Conservation (phyloP, 1,284 basidiomycete genomes). For the Cerrena zonata region DNA sequence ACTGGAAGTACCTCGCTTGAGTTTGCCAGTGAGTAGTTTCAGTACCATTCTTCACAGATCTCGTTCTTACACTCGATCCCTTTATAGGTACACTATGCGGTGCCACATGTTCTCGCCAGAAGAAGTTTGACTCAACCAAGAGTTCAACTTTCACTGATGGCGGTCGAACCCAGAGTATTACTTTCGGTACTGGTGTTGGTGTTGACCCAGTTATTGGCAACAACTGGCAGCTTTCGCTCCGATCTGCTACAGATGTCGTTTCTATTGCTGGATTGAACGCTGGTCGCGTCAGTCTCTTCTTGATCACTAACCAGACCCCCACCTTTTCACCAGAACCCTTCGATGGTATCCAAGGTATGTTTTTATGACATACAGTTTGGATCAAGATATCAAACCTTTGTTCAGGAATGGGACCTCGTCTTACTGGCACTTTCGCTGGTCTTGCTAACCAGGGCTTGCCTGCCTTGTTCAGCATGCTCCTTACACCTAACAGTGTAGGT, state of each 20-base stretch:
- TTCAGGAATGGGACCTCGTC: slow-evolving; percentile 41
- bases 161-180: slow-evolving; percentile 34
- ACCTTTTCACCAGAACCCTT: slow-evolving; percentile 49
- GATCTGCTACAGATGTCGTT: slow-evolving; percentile 40
- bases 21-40: slow-evolving; percentile 38
- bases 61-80: neutral
- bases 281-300: slow-evolving; percentile 34
- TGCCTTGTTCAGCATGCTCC: slow-evolving; percentile 46
- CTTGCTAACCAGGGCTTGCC: slow-evolving; percentile 44
- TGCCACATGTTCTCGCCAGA: slow-evolving; percentile 36
- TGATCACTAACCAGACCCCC: slow-evolving; percentile 47
- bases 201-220: slow-evolving; percentile 48
- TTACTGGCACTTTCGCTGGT: slow-evolving; percentile 44
- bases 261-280: slow-evolving; percentile 40
- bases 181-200: slow-evolving; percentile 50
- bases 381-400: slow-evolving; percentile 5
- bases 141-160: slow-evolving; percentile 47
- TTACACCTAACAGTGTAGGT: slow-evolving; percentile 45
- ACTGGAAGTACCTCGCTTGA: slow-evolving; percentile 46
- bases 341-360: slow-evolving; percentile 46
- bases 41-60: neutral
- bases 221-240: slow-evolving; percentile 40
- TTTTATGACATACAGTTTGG: neutral
- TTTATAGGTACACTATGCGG: slow-evolving; percentile 40
- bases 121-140: slow-evolving; percentile 41